phyloP scores from a whole-genome alignment of 2,329 filamentous ascomycete genomes.

The Camptophora hylomeconis region DNA sequence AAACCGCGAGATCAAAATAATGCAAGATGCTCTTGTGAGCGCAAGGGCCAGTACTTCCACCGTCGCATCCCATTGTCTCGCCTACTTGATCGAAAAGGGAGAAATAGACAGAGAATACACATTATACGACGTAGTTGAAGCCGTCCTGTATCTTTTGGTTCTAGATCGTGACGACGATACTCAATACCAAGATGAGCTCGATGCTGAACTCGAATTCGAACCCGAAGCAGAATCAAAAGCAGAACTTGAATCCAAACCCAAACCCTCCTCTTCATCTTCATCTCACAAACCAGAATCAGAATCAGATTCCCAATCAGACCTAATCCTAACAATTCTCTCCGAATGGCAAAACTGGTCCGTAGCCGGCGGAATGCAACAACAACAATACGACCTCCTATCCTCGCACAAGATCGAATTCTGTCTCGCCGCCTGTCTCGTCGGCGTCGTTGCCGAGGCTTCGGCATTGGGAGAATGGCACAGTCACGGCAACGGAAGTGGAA shows the following conservation, averaged over 20 bases:
- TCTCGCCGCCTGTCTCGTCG: constrained; percentile 18
- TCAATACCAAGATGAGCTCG: not conserved
- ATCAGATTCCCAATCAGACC: constrained; percentile 12
- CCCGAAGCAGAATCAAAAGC: too few relatives aligned
- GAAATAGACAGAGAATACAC: constrained; percentile 18
- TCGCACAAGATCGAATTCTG: constrained; percentile 18
- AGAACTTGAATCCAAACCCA: too few relatives aligned
- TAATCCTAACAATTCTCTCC: constrained; percentile 17
- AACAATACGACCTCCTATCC: constrained; percentile 16
- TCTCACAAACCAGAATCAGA: too few relatives aligned
- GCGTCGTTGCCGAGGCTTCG: constrained; percentile 14
- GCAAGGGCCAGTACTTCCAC: constrained; percentile 16
- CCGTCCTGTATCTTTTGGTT: constrained; percentile 19
- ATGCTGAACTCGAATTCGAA: too few relatives aligned
- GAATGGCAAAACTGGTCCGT: constrained; percentile 19
- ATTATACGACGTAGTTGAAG: constrained; percentile 15
- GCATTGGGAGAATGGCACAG: too few relatives aligned
- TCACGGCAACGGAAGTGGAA: too few relatives aligned
- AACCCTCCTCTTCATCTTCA: too few relatives aligned
- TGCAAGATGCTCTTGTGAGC: constrained; percentile 18
- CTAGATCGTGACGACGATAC: constrained; percentile 12
- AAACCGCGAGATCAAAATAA: constrained; percentile 17
- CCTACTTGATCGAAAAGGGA: constrained; percentile 16
- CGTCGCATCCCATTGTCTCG: constrained; percentile 17
- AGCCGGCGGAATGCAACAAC: constrained; percentile 18